These are phyloP conservation scores for Schrenkiella parvula DNA, from an alignment of 345 rosid genomes.

Conservation along the genomic window DNA sequence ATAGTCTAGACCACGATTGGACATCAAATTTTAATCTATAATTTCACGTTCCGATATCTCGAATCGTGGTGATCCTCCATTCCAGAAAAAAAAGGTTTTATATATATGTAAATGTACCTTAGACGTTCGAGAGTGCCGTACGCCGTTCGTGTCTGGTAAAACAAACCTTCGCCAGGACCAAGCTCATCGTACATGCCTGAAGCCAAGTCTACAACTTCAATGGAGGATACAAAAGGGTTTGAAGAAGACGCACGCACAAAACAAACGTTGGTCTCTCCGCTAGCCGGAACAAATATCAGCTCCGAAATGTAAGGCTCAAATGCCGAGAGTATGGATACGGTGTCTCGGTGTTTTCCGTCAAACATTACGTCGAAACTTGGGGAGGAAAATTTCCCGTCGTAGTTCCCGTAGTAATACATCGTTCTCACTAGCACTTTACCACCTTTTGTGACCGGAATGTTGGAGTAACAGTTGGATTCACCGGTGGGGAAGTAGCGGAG, in stretches of 20 bases:
- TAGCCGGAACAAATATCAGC: slow-evolving; percentile 15
- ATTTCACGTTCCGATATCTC: no score
- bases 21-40: no score
- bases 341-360: slow-evolving; percentile 18
- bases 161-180: slow-evolving; percentile 23
- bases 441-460: slow-evolving; percentile 17
- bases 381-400: slow-evolving; percentile 8
- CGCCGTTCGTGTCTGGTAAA: background rate
- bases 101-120: background rate
- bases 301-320: background rate
- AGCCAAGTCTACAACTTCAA: slow-evolving; percentile 19
- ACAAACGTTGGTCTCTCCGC: slow-evolving; percentile 20
- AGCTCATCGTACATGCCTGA: slow-evolving; percentile 19
- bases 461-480: slow-evolving; percentile 27
- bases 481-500: slow-evolving; percentile 23
- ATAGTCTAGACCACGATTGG: no score
- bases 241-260: slow-evolving; percentile 20
- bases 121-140: background rate
- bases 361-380: slow-evolving; percentile 13
- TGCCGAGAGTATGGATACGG: background rate
- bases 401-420: slow-evolving; percentile 27
- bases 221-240: slow-evolving; percentile 31
- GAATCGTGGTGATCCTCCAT: no score
- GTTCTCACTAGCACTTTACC: slow-evolving; percentile 17
- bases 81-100: no score